phyloP scores from a whole-genome alignment of 202 grass and related monocot genomes.

The Bolboschoenoplectus hybrid region DNA sequence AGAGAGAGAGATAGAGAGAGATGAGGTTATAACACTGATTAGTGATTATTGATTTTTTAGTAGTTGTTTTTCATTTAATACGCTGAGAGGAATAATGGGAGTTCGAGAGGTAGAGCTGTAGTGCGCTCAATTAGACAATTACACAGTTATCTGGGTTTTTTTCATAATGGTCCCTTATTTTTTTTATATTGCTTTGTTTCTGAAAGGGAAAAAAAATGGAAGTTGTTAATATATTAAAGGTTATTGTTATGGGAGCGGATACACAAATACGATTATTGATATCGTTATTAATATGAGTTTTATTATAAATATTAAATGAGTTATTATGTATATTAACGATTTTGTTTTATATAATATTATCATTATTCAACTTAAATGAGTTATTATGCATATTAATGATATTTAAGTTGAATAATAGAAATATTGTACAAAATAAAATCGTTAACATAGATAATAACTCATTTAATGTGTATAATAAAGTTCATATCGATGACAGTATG shows the following conservation, averaged over 20 bases:
- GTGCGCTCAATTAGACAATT: background rate
- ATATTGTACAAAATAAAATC: too few relatives aligned
- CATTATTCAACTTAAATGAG: too few relatives aligned
- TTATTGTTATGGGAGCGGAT: background rate
- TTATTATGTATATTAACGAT: too few relatives aligned
- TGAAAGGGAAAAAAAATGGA: background rate
- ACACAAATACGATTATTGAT: too few relatives aligned
- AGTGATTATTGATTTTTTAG: slow-evolving; percentile 33
- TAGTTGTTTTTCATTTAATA: slow-evolving; percentile 30
- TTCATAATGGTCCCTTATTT: background rate
- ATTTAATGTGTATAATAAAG: too few relatives aligned
- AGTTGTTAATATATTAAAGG: background rate
- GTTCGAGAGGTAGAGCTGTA: slow-evolving; percentile 9
- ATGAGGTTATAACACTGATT: slow-evolving; percentile 29
- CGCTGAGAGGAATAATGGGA: slow-evolving; percentile 11
- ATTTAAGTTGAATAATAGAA: too few relatives aligned
- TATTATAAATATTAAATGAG: too few relatives aligned
- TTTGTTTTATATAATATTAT: too few relatives aligned
- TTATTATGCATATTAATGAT: too few relatives aligned
- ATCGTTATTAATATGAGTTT: too few relatives aligned
- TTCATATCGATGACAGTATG: too few relatives aligned
- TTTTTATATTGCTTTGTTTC: background rate
- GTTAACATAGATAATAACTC: too few relatives aligned
- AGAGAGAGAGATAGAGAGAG: background rate
- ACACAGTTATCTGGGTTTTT: background rate